Evolutionary conservation across 345 rosid genomes (phyloP).

Genomic region (Diplotaxis tenuifolia): DNA sequence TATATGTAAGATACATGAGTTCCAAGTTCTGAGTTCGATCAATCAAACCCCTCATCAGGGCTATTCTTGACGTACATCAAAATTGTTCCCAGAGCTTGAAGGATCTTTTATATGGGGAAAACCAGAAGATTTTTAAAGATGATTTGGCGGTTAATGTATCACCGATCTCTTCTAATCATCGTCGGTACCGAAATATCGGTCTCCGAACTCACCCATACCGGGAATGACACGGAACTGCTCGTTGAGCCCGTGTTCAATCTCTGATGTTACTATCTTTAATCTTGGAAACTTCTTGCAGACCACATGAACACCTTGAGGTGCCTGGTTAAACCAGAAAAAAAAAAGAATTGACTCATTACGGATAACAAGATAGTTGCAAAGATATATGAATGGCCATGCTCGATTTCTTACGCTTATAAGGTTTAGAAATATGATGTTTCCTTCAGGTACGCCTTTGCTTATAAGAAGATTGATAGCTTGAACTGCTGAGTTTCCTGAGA

Average conservation of each 20-base stretch:
- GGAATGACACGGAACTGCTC: constrained; percentile 85
- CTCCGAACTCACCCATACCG: constrained; percentile 96
- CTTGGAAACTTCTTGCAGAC: constrained; percentile 91
- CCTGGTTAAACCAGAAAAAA: constrained; percentile 42
- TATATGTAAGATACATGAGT: constrained; percentile 20
- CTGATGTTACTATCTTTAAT: constrained; percentile 86
- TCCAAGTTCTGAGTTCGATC: constrained; percentile 14
- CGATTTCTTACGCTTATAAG: constrained; percentile 69
- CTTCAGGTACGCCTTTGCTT: constrained; percentile 82
- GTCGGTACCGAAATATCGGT: constrained; percentile 90
- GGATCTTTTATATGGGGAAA: constrained; percentile 2
- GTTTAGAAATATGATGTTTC: constrained; percentile 87
- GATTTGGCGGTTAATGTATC: background rate
- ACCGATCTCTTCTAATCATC: constrained; percentile 51
- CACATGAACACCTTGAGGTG: constrained; percentile 91
- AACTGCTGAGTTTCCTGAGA: constrained; percentile 84
- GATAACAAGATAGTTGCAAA: background rate
- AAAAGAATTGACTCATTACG: background rate
- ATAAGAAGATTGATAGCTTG: constrained; percentile 78
- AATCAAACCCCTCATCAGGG: constrained; percentile 13
- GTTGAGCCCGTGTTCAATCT: constrained; percentile 78
- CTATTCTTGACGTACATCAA: constrained; percentile 13
- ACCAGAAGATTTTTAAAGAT: background rate
- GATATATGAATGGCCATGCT: background rate
- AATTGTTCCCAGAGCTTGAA: constrained; percentile 23